phyloP scores from a whole-genome alignment of 148 eudicot genomes.

The Tetragonia tetragonoides region DNA sequence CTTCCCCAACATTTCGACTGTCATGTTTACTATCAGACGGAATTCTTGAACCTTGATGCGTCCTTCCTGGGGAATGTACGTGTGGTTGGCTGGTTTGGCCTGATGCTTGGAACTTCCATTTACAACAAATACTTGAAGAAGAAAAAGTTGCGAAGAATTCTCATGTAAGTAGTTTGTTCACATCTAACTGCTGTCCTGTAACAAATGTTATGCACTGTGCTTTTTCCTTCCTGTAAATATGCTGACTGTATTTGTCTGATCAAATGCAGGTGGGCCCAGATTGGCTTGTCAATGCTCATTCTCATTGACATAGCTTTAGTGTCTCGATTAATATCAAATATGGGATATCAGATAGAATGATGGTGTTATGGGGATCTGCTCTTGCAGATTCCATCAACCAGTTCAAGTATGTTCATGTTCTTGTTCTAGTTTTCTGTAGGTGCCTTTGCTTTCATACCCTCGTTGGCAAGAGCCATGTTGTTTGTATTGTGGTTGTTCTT shows the following conservation, averaged over 20 bases:
- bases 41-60: conserved; percentile 74
- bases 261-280: conserved; percentile 69
- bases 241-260: conserved; percentile 9
- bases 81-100: conserved; percentile 90
- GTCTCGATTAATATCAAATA: conserved; percentile 57
- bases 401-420: conserved; percentile 65
- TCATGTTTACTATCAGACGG: conserved; percentile 95
- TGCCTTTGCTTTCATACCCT: not conserved
- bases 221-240: not conserved
- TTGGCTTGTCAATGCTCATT: conserved; percentile 54
- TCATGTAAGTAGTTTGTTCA: conserved; percentile 52
- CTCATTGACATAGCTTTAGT: conserved; percentile 72
- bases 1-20: conserved; percentile 82
- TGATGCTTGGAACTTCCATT: conserved; percentile 85
- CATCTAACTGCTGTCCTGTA: not conserved
- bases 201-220: not conserved
- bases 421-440: not conserved
- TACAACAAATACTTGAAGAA: conserved; percentile 80
- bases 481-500: not conserved
- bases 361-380: conserved; percentile 85
- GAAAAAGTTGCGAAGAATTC: conserved; percentile 63
- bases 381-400: conserved; percentile 87
- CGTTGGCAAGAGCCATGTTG: not conserved
- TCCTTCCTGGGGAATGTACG: conserved; percentile 86
- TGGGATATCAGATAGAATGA: conserved; percentile 74